These are phyloP conservation scores for Strobilomyces dryophilus DNA, from an alignment of 768 basidiomycete species.

Conservation along the genomic window DNA sequence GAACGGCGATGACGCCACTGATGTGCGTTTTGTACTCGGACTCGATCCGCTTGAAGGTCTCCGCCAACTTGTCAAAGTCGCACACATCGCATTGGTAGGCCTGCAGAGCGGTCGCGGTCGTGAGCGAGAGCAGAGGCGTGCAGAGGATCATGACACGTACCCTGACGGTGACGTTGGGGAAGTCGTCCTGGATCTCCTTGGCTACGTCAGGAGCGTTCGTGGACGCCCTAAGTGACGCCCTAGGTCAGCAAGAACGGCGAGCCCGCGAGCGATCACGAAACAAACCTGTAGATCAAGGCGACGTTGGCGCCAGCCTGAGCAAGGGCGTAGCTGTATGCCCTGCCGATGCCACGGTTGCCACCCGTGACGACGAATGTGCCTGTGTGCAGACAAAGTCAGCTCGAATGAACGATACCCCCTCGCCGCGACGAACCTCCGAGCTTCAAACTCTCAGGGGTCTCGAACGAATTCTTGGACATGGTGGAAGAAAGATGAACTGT, in stretches of 20 bases:
- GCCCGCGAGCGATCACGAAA: too few species aligned
- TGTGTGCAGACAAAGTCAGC: not conserved
- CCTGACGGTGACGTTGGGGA: constrained; percentile 39
- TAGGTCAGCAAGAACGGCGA: not conserved
- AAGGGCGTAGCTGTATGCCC: constrained; percentile 48
- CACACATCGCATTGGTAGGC: constrained; percentile 63
- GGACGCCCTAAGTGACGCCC: constrained; percentile 35
- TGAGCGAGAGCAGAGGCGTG: too few species aligned
- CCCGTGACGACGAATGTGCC: constrained; percentile 56
- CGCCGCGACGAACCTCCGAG: constrained; percentile 26
- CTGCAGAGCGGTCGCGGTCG: constrained; percentile 23
- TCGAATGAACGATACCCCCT: not conserved
- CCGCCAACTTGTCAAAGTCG: constrained; percentile 38
- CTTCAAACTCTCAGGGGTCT: constrained; percentile 18
- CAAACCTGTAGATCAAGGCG: constrained; percentile 57
- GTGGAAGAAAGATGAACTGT: constrained; percentile 2
- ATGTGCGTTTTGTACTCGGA: constrained; percentile 41
- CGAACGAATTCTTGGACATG: not conserved
- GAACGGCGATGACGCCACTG: constrained; percentile 53
- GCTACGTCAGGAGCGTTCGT: constrained; percentile 47
- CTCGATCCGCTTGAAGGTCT: constrained; percentile 46
- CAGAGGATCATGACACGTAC: constrained; percentile 8
- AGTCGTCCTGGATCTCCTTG: constrained; percentile 42
- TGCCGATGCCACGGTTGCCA: constrained; percentile 60
- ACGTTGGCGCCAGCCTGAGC: constrained; percentile 54